phyloP scores from a whole-genome alignment of 2,329 filamentous ascomycete species.

The Epichloe glyceriae region DNA sequence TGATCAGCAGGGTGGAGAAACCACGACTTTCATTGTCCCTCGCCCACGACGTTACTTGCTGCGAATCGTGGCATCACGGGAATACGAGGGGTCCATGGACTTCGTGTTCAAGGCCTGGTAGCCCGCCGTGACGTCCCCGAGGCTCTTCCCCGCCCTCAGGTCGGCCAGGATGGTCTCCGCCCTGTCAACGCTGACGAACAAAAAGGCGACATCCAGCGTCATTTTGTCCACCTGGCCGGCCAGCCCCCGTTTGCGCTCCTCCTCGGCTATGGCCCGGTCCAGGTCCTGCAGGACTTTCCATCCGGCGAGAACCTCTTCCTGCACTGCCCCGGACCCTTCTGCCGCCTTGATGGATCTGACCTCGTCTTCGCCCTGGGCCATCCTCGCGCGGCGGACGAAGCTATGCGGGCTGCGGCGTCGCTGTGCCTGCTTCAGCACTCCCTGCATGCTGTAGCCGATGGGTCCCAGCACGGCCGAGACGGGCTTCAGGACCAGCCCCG shows the following conservation, averaged over 20 bases:
- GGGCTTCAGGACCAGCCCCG: conserved; percentile 52
- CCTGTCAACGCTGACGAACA: conserved; percentile 36
- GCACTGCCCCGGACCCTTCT: conserved; percentile 12
- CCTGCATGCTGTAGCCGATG: conserved; percentile 50
- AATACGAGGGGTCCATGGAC: conserved; percentile 1
- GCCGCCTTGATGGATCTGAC: conserved; percentile 21
- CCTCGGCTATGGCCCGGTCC: conserved; percentile 13
- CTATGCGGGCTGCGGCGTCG: conserved; percentile 38
- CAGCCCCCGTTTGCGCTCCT: conserved; percentile 25
- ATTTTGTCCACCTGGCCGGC: conserved; percentile 22
- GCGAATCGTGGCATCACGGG: neutral
- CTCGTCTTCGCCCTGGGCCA: conserved; percentile 43
- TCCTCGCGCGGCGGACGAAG: conserved; percentile 43
- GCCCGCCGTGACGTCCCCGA: conserved; percentile 13
- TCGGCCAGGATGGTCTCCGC: conserved; percentile 33
- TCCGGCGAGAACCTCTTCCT: conserved; percentile 17
- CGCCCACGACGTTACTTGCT: neutral
- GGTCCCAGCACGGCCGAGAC: conserved; percentile 48
- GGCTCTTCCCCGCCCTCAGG: conserved; percentile 28
- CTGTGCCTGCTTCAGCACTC: conserved; percentile 45
- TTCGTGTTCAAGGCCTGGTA: conserved; percentile 6
- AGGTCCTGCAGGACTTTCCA: conserved; percentile 22
- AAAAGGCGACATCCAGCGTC: conserved; percentile 15
- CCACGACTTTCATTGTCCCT: too few relatives aligned
- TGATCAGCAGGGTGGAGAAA: too few relatives aligned